phyloP scores from a whole-genome alignment of 306 rosid genomes.

The Senna siamea region DNA sequence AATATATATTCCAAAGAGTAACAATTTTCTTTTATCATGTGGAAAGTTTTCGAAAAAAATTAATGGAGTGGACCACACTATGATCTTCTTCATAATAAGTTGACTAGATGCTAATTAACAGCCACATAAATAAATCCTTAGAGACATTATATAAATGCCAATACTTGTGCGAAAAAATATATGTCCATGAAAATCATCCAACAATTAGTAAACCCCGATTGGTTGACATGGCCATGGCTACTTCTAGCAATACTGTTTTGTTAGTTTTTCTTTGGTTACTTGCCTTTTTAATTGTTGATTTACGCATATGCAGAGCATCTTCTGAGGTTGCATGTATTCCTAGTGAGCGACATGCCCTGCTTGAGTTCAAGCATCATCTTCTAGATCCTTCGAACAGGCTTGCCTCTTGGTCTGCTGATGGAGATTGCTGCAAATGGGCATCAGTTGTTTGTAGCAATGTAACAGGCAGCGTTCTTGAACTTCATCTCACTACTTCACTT shows the following conservation, averaged over 20 bases:
- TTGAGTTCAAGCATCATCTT: constrained; percentile 1
- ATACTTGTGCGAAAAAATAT: too few relatives aligned
- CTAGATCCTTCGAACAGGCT: not conserved
- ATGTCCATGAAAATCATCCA: too few relatives aligned
- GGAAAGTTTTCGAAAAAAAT: too few relatives aligned
- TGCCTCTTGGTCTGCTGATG: not conserved
- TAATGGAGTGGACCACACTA: too few relatives aligned
- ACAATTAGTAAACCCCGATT: too few relatives aligned
- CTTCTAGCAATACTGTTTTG: not conserved
- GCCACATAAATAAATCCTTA: too few relatives aligned
- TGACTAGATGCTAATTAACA: too few relatives aligned
- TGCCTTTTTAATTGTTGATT: not conserved
- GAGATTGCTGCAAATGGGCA: constrained; percentile 32
- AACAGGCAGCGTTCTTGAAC: constrained; percentile 26
- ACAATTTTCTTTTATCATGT: too few relatives aligned
- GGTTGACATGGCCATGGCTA: too few relatives aligned
- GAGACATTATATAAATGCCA: too few relatives aligned
- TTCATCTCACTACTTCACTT: not conserved
- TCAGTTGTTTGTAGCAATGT: constrained; percentile 12
- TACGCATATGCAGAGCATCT: not conserved
- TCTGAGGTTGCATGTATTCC: not conserved
- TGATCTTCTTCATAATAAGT: too few relatives aligned
- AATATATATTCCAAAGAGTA: too few relatives aligned
- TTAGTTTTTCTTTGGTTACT: not conserved
- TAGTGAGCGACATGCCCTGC: constrained; percentile 13